Evolutionary conservation across 208 protist species (phyloP).

Genomic region (Leishmania lainsoni): DNA sequence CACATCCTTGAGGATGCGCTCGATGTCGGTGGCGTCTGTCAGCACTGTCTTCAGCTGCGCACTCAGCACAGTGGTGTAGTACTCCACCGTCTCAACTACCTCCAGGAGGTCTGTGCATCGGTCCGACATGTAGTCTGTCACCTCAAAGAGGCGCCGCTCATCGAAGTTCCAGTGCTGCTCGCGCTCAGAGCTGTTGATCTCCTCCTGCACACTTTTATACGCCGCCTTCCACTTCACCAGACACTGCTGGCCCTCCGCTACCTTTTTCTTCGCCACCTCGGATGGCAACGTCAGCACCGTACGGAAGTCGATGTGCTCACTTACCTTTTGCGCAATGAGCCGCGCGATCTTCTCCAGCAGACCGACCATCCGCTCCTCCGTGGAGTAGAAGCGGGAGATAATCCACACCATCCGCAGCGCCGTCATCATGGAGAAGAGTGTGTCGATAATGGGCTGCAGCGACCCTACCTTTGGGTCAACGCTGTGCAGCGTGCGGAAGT

Average conservation of each 20-base stretch:
- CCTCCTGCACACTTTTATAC: conserved; percentile 93
- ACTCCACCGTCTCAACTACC: conserved; percentile 94
- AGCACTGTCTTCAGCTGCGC: conserved; percentile 97
- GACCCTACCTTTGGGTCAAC: conserved; percentile 76
- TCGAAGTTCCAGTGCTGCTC: conserved; percentile 99
- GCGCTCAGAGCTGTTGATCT: conserved; percentile 95
- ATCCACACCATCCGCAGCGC: conserved; percentile 99
- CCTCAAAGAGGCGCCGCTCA: conserved; percentile 95
- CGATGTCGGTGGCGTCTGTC: conserved; percentile 95
- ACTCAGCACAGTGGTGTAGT: conserved; percentile 97
- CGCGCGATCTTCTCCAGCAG: conserved; percentile 97
- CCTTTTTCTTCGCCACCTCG: conserved; percentile 76
- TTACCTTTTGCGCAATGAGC: conserved; percentile 96
- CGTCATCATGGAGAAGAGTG: conserved; percentile 98
- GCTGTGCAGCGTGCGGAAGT: conserved; percentile 97
- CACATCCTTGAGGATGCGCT: conserved; percentile 95
- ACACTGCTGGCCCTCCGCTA: conserved; percentile 92
- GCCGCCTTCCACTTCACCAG: conserved; percentile 95
- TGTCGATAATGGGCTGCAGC: conserved; percentile 96
- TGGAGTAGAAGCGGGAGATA: conserved; percentile 99
- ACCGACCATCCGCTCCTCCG: conserved; percentile 97
- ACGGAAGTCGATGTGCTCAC: conserved; percentile 93
- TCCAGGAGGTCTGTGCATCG: conserved; percentile 95
- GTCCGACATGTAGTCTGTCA: conserved; percentile 97
- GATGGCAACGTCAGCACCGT: conserved; percentile 82